A percentile compares a stretch with the other conserved stretches of the same genome.
Evolutionary conservation across 257 asterid species (phyloP).

Genomic region (Solanum appendiculatum): DNA sequence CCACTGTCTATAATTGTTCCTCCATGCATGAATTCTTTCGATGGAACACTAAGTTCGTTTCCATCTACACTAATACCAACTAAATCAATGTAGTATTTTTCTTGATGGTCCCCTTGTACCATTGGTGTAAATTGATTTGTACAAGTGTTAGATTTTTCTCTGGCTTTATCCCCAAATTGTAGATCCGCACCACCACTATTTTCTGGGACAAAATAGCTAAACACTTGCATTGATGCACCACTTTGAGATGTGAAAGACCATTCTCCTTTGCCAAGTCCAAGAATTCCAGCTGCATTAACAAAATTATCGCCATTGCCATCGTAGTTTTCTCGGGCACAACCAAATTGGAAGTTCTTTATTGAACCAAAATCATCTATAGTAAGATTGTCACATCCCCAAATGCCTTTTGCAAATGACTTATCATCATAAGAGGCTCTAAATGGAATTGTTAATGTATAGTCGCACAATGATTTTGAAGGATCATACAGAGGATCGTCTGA

Average conservation of each 20-base stretch:
- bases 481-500: background rate
- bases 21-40: background rate
- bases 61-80: background rate
- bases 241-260: background rate
- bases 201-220: background rate
- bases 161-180: background rate
- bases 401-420: rapidly evolving
- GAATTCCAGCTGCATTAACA: background rate
- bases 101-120: background rate
- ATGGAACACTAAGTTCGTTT: background rate
- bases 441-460: background rate
- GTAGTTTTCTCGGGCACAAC: background rate
- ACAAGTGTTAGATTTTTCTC: background rate
- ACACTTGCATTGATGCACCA: background rate
- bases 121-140: background rate
- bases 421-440: background rate
- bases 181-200: background rate
- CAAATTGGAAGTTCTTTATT: background rate
- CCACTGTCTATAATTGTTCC: slow-evolving; percentile 1
- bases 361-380: background rate
- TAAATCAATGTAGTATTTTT: background rate
- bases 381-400: background rate
- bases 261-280: slow-evolving; percentile 5
- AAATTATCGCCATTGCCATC: background rate
- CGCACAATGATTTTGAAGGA: background rate